Base-by-base conservation (phyloP, 2,329 filamentous ascomycete genomes). In the Bipolaris victoriae region DNA sequence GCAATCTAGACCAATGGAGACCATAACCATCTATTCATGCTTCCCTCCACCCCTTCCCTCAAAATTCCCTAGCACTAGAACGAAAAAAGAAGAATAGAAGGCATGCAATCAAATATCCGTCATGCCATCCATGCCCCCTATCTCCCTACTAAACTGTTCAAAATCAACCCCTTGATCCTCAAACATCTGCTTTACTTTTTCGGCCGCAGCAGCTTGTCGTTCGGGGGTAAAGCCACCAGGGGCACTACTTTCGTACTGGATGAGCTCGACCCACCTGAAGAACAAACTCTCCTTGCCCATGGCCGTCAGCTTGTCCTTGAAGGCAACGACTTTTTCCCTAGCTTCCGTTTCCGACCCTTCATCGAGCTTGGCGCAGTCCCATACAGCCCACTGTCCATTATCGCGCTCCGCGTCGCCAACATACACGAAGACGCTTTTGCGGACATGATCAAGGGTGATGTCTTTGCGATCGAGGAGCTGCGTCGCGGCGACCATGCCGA, bases 231-330 rank as follows among this genome's bases (percentile, higher is more conserved):
- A 96, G 0, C 90, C 91, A 16, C 89, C 91, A 0, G 92, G 90
- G 64, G 85, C 84, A 35, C 87, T 89, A 40, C 90, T 89, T 78
- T 97, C 92, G 69, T 87, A 96, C 78, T 97, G 92, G 48, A 97
- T 88, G 71, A 96, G 84, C 79, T 97, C 93, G 47, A 97, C 90
- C 92, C 92, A 97, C 53, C 89, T 86, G 79, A 90, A 97, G 79
- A 97, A 97, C 51, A 97, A 76, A 62, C 90, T 87, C 75, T 97
- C 93, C 77, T 97, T 96, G 41, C 90, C 92, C 76, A 95, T 82
- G 2, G 83, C 83, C 1, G 85, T 83, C 65, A 97, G 82, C 18
- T 87, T 87, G 41, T 95, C 89, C 67, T 91, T 88, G 74, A 97
- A 96, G 2, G 84, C 83, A 61, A 95, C 85, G 7, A 97, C 88